These are phyloP conservation scores for Colletotrichum tanaceti DNA, from an alignment of 2,329 filamentous ascomycete genomes.

Conservation along the genomic window DNA sequence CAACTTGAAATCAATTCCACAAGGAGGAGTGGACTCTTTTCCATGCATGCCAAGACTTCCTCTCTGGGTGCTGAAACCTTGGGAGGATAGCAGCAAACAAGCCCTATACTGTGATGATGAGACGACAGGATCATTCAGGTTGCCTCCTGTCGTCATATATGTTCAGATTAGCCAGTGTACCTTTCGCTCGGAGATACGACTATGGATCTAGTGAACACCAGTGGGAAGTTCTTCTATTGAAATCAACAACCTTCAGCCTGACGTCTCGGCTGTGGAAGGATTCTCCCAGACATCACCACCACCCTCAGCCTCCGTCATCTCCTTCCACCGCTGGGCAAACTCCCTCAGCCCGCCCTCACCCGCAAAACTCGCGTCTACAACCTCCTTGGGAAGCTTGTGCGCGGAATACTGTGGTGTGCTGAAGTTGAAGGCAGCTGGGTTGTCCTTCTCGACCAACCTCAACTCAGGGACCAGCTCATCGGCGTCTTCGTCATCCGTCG, in stretches of 20 bases:
- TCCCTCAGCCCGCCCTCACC: constrained; percentile 83
- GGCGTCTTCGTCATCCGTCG: constrained; percentile 51
- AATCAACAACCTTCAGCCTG: background rate
- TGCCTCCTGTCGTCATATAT: background rate
- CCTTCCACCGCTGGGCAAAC: constrained; percentile 81
- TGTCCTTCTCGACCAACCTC: constrained; percentile 82
- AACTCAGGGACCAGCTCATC: constrained; percentile 74
- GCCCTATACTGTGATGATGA: background rate
- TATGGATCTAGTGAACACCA: background rate
- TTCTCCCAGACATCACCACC: constrained; percentile 55
- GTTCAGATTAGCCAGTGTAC: background rate
- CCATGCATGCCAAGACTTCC: background rate
- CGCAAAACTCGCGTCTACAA: constrained; percentile 77
- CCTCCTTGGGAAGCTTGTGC: constrained; percentile 93
- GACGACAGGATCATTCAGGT: background rate
- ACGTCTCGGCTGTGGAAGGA: background rate
- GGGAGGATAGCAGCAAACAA: background rate
- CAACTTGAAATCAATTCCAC: background rate
- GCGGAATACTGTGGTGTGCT: constrained; percentile 89
- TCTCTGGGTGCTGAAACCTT: background rate
- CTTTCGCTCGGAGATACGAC: background rate
- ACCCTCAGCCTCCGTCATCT: constrained; percentile 59
- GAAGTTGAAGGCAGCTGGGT: constrained; percentile 90
- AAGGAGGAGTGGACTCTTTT: background rate
- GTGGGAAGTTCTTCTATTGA: background rate